Base-by-base conservation (phyloP, 1,284 basidiomycete genomes). In the Malassezia sympodialis region DNA sequence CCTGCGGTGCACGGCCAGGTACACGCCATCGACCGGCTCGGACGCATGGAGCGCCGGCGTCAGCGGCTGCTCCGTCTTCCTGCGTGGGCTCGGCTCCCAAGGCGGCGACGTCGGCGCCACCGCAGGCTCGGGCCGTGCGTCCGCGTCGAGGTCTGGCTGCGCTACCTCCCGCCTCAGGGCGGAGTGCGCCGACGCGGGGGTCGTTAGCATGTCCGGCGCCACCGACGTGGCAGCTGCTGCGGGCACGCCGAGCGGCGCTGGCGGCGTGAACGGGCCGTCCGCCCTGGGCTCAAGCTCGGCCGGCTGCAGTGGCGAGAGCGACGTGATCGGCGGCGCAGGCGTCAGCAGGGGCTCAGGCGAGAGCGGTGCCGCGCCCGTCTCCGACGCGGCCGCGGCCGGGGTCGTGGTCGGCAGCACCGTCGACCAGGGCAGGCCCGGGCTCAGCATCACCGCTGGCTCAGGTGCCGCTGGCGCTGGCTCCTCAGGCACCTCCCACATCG, bases 1-100 rank as follows among this genome's bases (percentile, higher is more conserved):
- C 41, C 49, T 51, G 44, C 55, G 49, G 23, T 46, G 23, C 44
- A 57, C 55, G 23, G 55, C 55, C 26, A 57, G 37, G 40, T 40
- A 52, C 28, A 57, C 24, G 19, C 46, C 46, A 11, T 49, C 28
- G 37, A 21, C 37, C 19, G 10, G 37, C 37, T 19, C 15, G 10
- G 19, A 19, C 3, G 37, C 21, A 39, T 21, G 17, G 10, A 39
- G 37, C 15, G 32, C 32, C 6, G 32, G 32, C 32, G n/a, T 34
- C 15, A 4, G 32, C 14, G 32, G n/a, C 32, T 11, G 31, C 11
- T 34, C 32, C 11, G n/a, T 11, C 8, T 11, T 34, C 32, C 4
- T 12, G 14, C 11, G 7, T 30, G 28, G 28, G 7, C 28, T 7
- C 28, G 28, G 28, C 7, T 11, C 6, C 28, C 28, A 7, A 15